Evolutionary conservation across 208 protist genomes (phyloP), one percentile per base, ranked within the genome.

Genomic region (Trypanosoma rangeli): DNA sequence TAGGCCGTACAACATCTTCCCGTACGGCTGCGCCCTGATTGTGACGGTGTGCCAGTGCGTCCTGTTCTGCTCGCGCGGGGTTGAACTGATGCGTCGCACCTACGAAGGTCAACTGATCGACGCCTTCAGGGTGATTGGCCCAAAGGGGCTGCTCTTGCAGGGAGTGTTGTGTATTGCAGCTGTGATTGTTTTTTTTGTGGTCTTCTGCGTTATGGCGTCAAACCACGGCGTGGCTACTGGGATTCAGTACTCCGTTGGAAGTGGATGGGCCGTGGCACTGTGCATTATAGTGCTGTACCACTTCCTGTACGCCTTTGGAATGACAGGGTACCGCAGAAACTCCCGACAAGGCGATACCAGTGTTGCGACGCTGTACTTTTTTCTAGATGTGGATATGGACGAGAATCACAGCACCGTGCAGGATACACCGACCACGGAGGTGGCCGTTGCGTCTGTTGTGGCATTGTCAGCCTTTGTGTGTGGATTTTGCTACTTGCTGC

Each of bases 51-150:
- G 48, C 15, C 83, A 94, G 63, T 80, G 80, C 55, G 67, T 70
- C 35, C 66, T 89, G 4, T 75, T 89, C 57, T 83, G 82, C 73
- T 87, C 83, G 24, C 80, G 85, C 31, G 84, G 85, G 29, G 81
- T 87, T 63, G 86, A 94, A 49, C 61, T 94, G 22, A 58, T 80
- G 4, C 83, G 78, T 31, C 75, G 78, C 58, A 86, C 73, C 8
- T 92, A 83, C 48, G 63, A 84, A 58, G 85, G 85, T 20, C 67
- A 76, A n/a, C 49, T 94, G 26, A 68, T 92, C 39, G 76, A 85
- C 44, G 73, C 76, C 4, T 58, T 94, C 20, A 35, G 46, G 22
- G 65, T 49, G 0, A 83, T 94, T 57, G 80, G 86, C 16, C 66
- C 37, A 50, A 71, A 70, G 46, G 79, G 68, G 31, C 67, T 87